These are phyloP conservation scores for Dactylellina sp. DNA, from an alignment of 2,329 filamentous ascomycete genomes.

Conservation along the genomic window DNA sequence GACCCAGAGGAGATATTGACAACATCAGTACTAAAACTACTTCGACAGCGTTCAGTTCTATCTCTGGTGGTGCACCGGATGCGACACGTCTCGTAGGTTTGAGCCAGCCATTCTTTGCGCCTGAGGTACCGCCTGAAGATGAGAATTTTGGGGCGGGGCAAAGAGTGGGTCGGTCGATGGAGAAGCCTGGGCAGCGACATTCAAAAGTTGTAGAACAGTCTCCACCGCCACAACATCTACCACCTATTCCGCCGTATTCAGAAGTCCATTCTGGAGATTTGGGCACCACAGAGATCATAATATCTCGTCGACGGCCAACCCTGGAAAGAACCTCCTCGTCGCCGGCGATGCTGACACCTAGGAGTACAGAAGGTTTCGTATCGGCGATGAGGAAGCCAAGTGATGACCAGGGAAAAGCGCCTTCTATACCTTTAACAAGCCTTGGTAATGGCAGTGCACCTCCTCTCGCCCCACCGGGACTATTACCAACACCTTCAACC, in stretches of 20 bases:
- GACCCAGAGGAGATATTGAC: slow-evolving; percentile 48
- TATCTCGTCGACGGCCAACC: slow-evolving; percentile 23
- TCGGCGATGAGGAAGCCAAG: slow-evolving; percentile 25
- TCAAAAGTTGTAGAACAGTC: slow-evolving; percentile 32
- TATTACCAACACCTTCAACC: slow-evolving; percentile 3
- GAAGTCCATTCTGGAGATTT: slow-evolving; percentile 3
- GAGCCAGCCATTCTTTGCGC: slow-evolving; percentile 82
- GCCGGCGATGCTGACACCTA: slow-evolving; percentile 50
- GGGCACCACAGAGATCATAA: slow-evolving; percentile 15
- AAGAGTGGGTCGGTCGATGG: slow-evolving; percentile 11
- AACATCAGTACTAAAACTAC: slow-evolving; percentile 54
- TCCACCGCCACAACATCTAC: slow-evolving; percentile 33
- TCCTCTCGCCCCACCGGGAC: not conserved
- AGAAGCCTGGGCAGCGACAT: slow-evolving; percentile 17
- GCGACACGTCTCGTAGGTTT: slow-evolving; percentile 75
- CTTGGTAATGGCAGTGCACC: not conserved
- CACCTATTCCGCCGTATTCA: slow-evolving; percentile 46
- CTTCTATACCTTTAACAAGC: not conserved
- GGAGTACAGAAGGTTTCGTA: slow-evolving; percentile 25
- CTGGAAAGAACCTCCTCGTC: slow-evolving; percentile 51
- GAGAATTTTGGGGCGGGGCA: slow-evolving; percentile 12
- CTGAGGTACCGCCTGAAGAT: slow-evolving; percentile 36
- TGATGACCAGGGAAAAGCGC: slow-evolving; percentile 32
- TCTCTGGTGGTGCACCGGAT: slow-evolving; percentile 39
- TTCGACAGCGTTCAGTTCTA: slow-evolving; percentile 55